phyloP scores from a whole-genome alignment of 1,139 yeast genomes.

The Suhomyces ambrosiae region DNA sequence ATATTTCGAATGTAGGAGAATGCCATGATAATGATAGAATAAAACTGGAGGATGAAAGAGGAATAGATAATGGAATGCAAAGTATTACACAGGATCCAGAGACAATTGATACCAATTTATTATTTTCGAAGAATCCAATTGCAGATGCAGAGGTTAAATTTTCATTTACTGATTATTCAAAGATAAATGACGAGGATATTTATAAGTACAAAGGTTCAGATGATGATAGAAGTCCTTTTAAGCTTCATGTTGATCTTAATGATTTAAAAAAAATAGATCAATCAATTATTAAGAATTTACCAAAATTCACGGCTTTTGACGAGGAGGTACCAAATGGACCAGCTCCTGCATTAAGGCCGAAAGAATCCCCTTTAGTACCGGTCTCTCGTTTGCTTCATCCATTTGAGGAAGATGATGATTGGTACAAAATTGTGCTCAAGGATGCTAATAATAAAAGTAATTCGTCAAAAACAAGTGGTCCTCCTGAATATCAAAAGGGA shows the following conservation, averaged over 20 bases:
- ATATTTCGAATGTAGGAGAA: not conserved
- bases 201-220: constrained; percentile 6
- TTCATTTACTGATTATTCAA: constrained; percentile 4
- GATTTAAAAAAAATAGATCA: constrained; percentile 58
- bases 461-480: constrained; percentile 19
- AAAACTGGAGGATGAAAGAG: not conserved
- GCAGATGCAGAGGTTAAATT: constrained; percentile 9
- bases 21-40: not conserved
- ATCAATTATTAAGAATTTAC: constrained; percentile 55
- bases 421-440: constrained; percentile 61
- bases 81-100: constrained; percentile 1
- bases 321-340: constrained; percentile 23
- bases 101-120: constrained; percentile 12
- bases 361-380: constrained; percentile 42
- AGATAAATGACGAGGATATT: constrained; percentile 4
- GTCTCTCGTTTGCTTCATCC: constrained; percentile 67
- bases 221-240: constrained; percentile 49
- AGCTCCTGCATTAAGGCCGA: constrained; percentile 19
- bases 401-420: constrained; percentile 61
- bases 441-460: constrained; percentile 33
- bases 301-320: constrained; percentile 55
- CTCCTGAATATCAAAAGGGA: constrained; percentile 56
- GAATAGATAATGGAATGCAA: not conserved
- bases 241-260: constrained; percentile 52
- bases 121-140: constrained; percentile 6